Evolutionary conservation across 345 rosid species (phyloP).

Genomic region (Draba incana): DNA sequence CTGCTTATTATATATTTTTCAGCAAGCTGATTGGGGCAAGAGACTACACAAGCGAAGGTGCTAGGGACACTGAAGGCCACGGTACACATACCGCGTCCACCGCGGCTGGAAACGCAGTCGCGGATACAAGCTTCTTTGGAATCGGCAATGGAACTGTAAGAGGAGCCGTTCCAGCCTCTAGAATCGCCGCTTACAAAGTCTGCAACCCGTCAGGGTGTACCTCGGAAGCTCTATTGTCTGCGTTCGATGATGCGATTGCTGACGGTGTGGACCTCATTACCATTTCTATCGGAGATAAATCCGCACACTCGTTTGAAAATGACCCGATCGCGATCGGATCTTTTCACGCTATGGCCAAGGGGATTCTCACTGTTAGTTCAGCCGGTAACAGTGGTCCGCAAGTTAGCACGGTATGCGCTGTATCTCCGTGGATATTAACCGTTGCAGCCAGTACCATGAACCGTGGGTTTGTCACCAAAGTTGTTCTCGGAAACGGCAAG

Average conservation of each 20-base stretch:
- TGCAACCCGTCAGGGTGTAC: not conserved
- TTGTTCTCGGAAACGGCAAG: constrained; percentile 49
- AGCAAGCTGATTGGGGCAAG: constrained; percentile 43
- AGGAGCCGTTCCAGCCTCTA: constrained; percentile 56
- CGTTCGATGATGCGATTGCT: constrained; percentile 48
- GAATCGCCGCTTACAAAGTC: constrained; percentile 50
- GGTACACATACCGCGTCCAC: constrained; percentile 67
- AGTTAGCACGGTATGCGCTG: not conserved
- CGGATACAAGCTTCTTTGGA: constrained; percentile 45
- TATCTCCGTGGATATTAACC: constrained; percentile 54
- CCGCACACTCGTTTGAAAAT: fast-evolving
- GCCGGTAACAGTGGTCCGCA: constrained; percentile 49
- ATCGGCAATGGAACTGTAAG: constrained; percentile 50
- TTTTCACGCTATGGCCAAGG: constrained; percentile 55
- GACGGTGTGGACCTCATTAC: constrained; percentile 52
- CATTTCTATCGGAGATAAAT: constrained; percentile 26
- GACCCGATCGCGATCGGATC: constrained; percentile 52
- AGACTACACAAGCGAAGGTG: constrained; percentile 36
- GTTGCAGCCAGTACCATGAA: constrained; percentile 56
- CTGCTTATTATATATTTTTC: not conserved
- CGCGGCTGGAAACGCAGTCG: constrained; percentile 54
- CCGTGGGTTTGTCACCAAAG: constrained; percentile 42
- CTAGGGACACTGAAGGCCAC: constrained; percentile 25
- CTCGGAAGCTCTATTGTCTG: constrained; percentile 40
- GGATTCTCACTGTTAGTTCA: constrained; percentile 45